phyloP scores from a whole-genome alignment of 208 protist genomes.

The Trichomonas vaginalis region DNA sequence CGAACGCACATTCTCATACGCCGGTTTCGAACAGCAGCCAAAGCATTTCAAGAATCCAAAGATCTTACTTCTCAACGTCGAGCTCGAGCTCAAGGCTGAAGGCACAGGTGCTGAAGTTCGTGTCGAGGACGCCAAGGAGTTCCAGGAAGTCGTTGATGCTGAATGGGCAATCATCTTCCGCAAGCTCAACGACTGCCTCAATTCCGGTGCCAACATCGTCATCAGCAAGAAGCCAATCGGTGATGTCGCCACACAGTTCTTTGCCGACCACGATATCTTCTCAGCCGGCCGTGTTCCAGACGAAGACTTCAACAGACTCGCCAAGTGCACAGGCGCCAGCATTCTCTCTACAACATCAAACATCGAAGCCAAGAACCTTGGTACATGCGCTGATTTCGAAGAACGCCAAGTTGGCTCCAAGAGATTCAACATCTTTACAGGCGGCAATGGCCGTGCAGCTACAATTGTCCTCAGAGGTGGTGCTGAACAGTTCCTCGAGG shows the following conservation, averaged over 20 bases:
- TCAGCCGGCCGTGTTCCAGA: constrained; percentile 94
- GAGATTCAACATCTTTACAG: constrained; percentile 96
- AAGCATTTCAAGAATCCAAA: constrained; percentile 79
- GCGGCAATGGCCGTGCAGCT: constrained; percentile 56
- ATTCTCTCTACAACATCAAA: constrained; percentile 90
- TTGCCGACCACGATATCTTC: constrained; percentile 97
- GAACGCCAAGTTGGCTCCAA: constrained; percentile 86
- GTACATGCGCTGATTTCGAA: constrained; percentile 71
- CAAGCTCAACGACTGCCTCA: constrained; percentile 95
- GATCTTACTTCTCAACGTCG: constrained; percentile 95
- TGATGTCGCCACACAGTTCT: constrained; percentile 99
- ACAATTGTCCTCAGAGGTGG: constrained; percentile 71
- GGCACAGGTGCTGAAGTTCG: constrained; percentile 96
- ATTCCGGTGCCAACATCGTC: constrained; percentile 83
- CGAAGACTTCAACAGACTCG: constrained; percentile 71
- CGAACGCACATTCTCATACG: constrained; percentile 99
- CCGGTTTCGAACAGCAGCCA: constrained; percentile 64
- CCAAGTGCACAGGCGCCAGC: constrained; percentile 75
- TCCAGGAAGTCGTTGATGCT: constrained; percentile 97
- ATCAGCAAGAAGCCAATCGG: constrained; percentile 96
- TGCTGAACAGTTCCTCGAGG: constrained; percentile 91
- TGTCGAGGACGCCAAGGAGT: constrained; percentile 56
- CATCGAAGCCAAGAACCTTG: constrained; percentile 70
- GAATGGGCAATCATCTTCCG: constrained; percentile 99
- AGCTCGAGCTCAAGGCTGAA: constrained; percentile 99